Evolutionary conservation across 2,329 filamentous ascomycete genomes (phyloP).

Genomic region (Chaetomiaceae sp.): DNA sequence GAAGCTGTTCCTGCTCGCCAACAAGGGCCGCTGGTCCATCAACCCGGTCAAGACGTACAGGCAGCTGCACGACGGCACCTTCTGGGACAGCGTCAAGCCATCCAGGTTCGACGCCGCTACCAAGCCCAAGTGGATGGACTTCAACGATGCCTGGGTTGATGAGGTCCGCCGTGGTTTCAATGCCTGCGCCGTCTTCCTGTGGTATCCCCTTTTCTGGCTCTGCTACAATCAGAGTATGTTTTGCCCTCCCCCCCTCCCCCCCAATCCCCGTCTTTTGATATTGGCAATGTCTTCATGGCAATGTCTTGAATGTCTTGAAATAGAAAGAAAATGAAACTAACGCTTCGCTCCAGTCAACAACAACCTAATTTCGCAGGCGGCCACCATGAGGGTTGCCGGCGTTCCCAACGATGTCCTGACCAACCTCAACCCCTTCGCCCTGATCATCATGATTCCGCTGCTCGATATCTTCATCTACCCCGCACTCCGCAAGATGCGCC

Average conservation of each 20-base stretch:
- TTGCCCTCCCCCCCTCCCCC: background rate
- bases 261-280: slow-evolving; percentile 16
- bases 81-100: slow-evolving; percentile 69
- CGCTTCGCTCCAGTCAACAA: slow-evolving; percentile 41
- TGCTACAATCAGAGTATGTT: slow-evolving; percentile 42
- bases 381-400: slow-evolving; percentile 61
- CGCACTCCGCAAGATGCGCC: slow-evolving; percentile 55
- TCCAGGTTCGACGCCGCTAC: slow-evolving; percentile 51
- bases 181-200: slow-evolving; percentile 66
- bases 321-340: too few species aligned
- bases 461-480: slow-evolving; percentile 67
- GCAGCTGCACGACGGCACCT: slow-evolving; percentile 51
- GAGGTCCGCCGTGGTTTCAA: slow-evolving; percentile 64
- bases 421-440: slow-evolving; percentile 69
- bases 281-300: background rate
- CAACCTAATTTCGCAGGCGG: slow-evolving; percentile 60
- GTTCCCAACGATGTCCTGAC: slow-evolving; percentile 73
- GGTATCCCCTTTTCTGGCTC: slow-evolving; percentile 60
- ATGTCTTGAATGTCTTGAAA: too few species aligned
- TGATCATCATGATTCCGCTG: slow-evolving; percentile 70
- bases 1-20: slow-evolving; percentile 56
- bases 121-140: slow-evolving; percentile 61
- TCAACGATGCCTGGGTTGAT: slow-evolving; percentile 73
- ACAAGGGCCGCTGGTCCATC: slow-evolving; percentile 64
- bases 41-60: slow-evolving; percentile 59